Percentiles rank a stretch among this genome's conserved stretches.
phyloP scores from a whole-genome alignment of 2,329 filamentous ascomycete species.

The Arthroderma sp. region DNA sequence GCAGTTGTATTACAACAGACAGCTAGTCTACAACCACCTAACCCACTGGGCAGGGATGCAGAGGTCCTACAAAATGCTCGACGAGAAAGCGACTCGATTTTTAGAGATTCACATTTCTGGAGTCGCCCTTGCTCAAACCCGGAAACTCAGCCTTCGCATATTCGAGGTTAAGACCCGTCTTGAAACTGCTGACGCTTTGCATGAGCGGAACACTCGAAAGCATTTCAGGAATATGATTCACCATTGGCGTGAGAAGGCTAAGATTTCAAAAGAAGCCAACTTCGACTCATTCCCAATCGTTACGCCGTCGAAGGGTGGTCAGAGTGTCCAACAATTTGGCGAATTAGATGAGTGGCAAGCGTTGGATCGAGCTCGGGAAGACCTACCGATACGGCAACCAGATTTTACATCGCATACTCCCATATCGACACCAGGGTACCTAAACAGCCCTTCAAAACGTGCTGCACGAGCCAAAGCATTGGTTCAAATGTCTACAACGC shows the following conservation, averaged over 20 bases:
- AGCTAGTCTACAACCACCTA: conserved; percentile 29
- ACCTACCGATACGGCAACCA: conserved; percentile 12
- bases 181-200: conserved; percentile 43
- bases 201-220: conserved; percentile 42
- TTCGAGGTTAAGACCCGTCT: conserved; percentile 43
- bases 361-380: conserved; percentile 24
- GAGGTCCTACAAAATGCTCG: conserved; percentile 24
- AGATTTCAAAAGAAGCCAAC: conserved; percentile 21
- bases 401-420: conserved; percentile 27
- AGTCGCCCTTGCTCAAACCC: conserved; percentile 38
- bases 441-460: conserved; percentile 37
- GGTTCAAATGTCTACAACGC: conserved; percentile 35
- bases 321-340: conserved; percentile 3
- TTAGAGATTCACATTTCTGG: conserved; percentile 37
- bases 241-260: conserved; percentile 42
- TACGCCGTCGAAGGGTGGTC: conserved; percentile 5
- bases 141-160: conserved; percentile 46
- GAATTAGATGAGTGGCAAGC: conserved; percentile 24
- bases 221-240: conserved; percentile 45
- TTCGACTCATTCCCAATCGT: conserved; percentile 17
- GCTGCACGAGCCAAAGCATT: conserved; percentile 33
- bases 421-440: conserved; percentile 31
- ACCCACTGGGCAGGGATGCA: conserved; percentile 28
- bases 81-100: conserved; percentile 37
- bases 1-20: conserved; percentile 28